phyloP scores from a whole-genome alignment of 2,329 filamentous ascomycete genomes.

The Geosmithia morbida region DNA sequence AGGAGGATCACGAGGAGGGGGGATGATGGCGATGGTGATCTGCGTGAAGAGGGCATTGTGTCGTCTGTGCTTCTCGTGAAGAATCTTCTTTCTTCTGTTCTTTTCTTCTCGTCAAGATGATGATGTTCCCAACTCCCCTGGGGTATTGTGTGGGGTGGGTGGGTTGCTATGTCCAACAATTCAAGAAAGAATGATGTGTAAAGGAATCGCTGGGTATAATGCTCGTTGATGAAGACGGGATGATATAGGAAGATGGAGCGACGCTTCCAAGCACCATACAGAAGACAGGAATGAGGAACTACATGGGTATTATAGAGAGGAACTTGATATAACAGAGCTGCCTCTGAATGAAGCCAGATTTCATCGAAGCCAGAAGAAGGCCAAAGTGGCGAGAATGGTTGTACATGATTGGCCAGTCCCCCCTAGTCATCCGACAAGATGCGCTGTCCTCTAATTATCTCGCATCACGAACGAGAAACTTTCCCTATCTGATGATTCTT shows the following conservation, averaged over 20 bases:
- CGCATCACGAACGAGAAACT: neutral
- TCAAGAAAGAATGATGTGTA: neutral
- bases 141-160: neutral
- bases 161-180: neutral
- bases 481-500: no score
- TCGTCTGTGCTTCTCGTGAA: neutral
- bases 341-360: conserved; percentile 1
- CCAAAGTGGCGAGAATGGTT: neutral
- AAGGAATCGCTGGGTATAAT: neutral
- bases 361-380: conserved; percentile 2
- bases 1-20: conserved; percentile 10
- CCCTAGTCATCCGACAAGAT: neutral
- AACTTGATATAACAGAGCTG: neutral
- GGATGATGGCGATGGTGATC: neutral
- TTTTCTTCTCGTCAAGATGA: neutral
- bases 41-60: neutral
- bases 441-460: neutral
- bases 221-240: neutral
- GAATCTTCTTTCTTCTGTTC: neutral
- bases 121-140: neutral
- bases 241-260: neutral
- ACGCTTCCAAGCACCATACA: neutral
- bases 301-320: neutral
- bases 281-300: neutral
- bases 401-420: neutral